Conservation (phyloP, 2,329 filamentous ascomycete genomes). For the Epichloe sp. region DNA sequence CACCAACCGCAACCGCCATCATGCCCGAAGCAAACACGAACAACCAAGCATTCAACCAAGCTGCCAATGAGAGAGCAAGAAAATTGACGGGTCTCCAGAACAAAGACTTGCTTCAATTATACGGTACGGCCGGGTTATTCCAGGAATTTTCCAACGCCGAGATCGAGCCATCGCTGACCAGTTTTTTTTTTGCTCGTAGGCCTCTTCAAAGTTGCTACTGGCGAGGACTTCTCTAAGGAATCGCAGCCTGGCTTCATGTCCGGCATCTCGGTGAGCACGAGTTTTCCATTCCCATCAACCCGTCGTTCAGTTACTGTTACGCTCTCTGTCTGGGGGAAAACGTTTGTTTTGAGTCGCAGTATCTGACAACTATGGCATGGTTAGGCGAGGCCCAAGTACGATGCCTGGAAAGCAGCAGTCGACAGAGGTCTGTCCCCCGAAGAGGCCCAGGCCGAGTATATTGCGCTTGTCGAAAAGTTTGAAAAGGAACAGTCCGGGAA, state of each 20-base stretch:
- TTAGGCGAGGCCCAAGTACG: neutral
- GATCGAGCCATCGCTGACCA: neutral
- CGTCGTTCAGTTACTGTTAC: too few species aligned
- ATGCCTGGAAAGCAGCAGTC: conserved; percentile 31
- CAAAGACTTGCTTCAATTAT: neutral
- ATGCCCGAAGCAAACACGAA: neutral
- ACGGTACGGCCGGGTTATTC: neutral
- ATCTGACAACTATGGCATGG: neutral
- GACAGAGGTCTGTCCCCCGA: conserved; percentile 49
- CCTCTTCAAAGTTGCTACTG: neutral
- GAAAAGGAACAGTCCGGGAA: conserved; percentile 32
- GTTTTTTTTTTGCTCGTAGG: neutral
- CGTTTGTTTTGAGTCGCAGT: neutral
- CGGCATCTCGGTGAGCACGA: neutral
- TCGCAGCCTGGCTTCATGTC: neutral
- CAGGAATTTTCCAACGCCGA: neutral
- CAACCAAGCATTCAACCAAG: neutral
- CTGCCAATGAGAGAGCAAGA: neutral
- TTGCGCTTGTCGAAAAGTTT: conserved; percentile 56
- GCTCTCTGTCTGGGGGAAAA: too few species aligned
- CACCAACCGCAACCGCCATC: neutral
- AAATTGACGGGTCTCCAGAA: neutral
- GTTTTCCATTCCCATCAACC: neutral
- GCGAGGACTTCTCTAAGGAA: conserved; percentile 1
- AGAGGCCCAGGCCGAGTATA: conserved; percentile 64